These are phyloP conservation scores for Blastomyces parvus DNA, from an alignment of 2,329 filamentous ascomycete genomes.

Conservation along the genomic window DNA sequence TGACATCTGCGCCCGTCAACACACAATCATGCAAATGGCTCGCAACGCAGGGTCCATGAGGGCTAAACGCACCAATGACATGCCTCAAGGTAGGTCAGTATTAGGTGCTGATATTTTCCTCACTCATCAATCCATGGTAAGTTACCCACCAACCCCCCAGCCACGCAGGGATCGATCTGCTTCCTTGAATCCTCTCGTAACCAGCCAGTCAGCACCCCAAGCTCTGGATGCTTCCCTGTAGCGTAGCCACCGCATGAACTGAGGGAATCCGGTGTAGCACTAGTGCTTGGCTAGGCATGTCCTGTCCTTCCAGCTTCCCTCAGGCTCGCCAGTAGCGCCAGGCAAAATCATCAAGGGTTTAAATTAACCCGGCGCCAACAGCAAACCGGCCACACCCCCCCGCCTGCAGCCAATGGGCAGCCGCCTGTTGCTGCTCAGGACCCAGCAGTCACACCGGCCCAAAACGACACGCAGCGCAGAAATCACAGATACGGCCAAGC, in stretches of 20 bases:
- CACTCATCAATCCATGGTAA: no score
- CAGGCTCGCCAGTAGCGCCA: no score
- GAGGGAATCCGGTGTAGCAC: not conserved
- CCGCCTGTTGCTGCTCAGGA: no score
- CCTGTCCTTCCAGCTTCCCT: no score
- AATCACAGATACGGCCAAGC: not conserved
- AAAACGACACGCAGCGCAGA: not conserved
- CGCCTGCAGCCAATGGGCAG: not conserved
- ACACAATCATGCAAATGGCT: no score
- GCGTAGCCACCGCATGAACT: not conserved
- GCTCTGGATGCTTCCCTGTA: not conserved
- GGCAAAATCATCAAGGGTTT: not conserved
- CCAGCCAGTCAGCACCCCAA: not conserved
- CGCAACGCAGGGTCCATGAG: no score
- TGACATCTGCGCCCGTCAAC: no score
- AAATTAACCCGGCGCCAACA: not conserved
- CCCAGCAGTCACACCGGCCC: not conserved
- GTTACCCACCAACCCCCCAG: no score
- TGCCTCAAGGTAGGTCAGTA: no score
- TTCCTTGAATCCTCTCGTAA: not conserved
- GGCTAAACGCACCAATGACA: no score
- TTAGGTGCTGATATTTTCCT: no score
- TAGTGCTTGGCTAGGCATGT: no score
- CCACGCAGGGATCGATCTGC: not conserved
- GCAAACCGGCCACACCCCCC: not conserved